A percentile compares a stretch with the other conserved stretches of the same genome.
phyloP scores from a whole-genome alignment of 371 early-diverging fungal species.

The Fennellomyces sp. region DNA sequence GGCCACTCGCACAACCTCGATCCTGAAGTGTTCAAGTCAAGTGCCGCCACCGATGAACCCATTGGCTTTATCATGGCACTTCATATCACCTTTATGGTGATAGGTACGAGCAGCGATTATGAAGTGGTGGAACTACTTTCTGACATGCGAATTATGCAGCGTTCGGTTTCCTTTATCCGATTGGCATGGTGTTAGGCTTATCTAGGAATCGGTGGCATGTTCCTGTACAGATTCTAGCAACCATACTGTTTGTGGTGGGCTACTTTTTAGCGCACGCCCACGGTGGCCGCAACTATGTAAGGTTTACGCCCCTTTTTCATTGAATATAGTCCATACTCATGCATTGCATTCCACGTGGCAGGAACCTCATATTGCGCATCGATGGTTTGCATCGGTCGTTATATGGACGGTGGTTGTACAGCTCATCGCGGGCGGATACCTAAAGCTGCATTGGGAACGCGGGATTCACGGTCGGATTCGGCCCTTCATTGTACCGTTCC shows the following conservation, averaged over 20 bases:
- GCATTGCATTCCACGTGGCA: background rate
- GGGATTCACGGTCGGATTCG: slow-evolving; percentile 57
- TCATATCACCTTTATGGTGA: slow-evolving; percentile 47
- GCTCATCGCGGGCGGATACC: slow-evolving; percentile 55
- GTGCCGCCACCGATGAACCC: slow-evolving; percentile 51
- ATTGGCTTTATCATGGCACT: slow-evolving; percentile 48
- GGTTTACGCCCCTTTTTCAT: background rate
- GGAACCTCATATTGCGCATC: slow-evolving; percentile 66
- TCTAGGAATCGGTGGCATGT: slow-evolving; percentile 65
- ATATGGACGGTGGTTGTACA: slow-evolving; percentile 57
- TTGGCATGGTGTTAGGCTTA: slow-evolving; percentile 66
- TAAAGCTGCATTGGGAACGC: slow-evolving; percentile 61
- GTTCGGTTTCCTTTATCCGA: slow-evolving; percentile 47
- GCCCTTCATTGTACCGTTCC: slow-evolving; percentile 47
- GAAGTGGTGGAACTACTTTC: background rate
- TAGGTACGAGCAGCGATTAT: slow-evolving; percentile 23
- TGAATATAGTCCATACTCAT: background rate
- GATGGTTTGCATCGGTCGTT: slow-evolving; percentile 63
- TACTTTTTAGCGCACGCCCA: slow-evolving; percentile 66
- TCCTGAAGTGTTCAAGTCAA: slow-evolving; percentile 32
- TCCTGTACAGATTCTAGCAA: slow-evolving; percentile 59
- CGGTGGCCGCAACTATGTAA: slow-evolving; percentile 62
- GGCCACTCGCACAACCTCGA: slow-evolving; percentile 48
- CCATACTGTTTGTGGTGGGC: slow-evolving; percentile 52
- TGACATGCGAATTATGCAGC: slow-evolving; percentile 11